These are phyloP conservation scores for Henckelia pumila DNA, from an alignment of 257 asterid genomes.

Conservation along the genomic window DNA sequence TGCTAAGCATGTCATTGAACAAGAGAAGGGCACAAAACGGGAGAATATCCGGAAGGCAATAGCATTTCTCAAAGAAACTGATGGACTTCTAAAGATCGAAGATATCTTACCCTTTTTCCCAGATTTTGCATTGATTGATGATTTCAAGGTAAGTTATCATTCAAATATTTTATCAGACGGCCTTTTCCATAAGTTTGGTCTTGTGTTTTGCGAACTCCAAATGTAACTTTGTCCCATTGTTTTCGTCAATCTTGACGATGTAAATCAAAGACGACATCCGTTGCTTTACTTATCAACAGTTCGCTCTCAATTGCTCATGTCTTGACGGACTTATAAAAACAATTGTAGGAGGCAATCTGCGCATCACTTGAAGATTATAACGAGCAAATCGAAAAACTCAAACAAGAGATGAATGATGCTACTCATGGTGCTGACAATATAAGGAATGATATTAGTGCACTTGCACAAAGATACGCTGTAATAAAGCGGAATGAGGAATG, in stretches of 20 bases:
- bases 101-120: slow-evolving; percentile 96
- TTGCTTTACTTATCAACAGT: slow-evolving; percentile 12
- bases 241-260: slow-evolving; percentile 10
- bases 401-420: slow-evolving; percentile 98
- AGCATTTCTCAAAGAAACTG: slow-evolving; percentile 97
- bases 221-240: background rate
- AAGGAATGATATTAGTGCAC: slow-evolving; percentile 89
- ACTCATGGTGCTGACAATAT: slow-evolving; percentile 95
- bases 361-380: slow-evolving; percentile 94
- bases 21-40: slow-evolving; percentile 96
- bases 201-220: background rate
- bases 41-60: slow-evolving; percentile 96
- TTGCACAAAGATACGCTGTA: slow-evolving; percentile 85
- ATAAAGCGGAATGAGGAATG: slow-evolving; percentile 87
- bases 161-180: slow-evolving; percentile 13
- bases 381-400: slow-evolving; percentile 90
- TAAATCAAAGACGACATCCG: slow-evolving; percentile 8
- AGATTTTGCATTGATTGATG: slow-evolving; percentile 93
- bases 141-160: slow-evolving; percentile 65
- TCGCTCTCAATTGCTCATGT: background rate
- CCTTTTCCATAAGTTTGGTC: slow-evolving; percentile 12
- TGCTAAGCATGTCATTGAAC: slow-evolving; percentile 94
- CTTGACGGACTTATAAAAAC: slow-evolving; percentile 21
- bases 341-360: slow-evolving; percentile 91
- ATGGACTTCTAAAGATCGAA: slow-evolving; percentile 94